These are phyloP conservation scores for Dothiorella sarmentorum DNA, from an alignment of 2,329 filamentous ascomycete species.

Conservation along the genomic window DNA sequence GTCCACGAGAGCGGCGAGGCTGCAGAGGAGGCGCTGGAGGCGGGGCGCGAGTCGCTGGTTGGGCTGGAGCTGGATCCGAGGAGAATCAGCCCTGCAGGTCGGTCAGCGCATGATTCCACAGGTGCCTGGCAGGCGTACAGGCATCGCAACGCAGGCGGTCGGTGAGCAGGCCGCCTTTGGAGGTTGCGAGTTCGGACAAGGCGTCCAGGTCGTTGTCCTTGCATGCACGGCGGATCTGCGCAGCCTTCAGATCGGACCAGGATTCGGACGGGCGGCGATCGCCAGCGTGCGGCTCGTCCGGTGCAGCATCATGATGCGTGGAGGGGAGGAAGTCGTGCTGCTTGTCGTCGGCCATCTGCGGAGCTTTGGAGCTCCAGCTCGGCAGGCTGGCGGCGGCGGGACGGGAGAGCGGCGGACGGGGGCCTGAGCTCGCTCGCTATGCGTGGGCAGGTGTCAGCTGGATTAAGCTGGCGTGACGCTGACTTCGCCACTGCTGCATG, in stretches of 20 bases:
- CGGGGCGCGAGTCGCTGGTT: slow-evolving; percentile 7
- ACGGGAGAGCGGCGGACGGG: background rate
- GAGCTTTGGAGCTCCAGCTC: slow-evolving; percentile 11
- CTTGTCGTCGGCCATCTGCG: slow-evolving; percentile 14
- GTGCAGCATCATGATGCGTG: background rate
- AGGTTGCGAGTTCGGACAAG: slow-evolving; percentile 43
- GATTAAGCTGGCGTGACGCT: slow-evolving; percentile 3
- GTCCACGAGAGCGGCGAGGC: slow-evolving; percentile 46
- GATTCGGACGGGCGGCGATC: slow-evolving; percentile 17
- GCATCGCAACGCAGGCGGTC: slow-evolving; percentile 64
- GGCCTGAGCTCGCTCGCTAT: background rate
- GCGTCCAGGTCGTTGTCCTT: slow-evolving; percentile 36
- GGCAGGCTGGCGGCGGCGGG: background rate
- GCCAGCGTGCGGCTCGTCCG: background rate
- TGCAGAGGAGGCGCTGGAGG: background rate
- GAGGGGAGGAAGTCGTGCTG: background rate
- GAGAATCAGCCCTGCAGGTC: slow-evolving; percentile 58
- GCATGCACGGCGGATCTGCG: slow-evolving; percentile 42
- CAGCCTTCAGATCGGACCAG: slow-evolving; percentile 26
- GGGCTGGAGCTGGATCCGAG: slow-evolving; percentile 35
- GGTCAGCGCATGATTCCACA: slow-evolving; percentile 18
- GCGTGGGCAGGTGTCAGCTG: background rate
- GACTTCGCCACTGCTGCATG: background rate
- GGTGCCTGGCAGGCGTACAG: slow-evolving; percentile 58
- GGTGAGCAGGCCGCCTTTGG: slow-evolving; percentile 44